These are phyloP conservation scores for Cytospora leucostoma DNA, from an alignment of 2,329 filamentous ascomycete species.

Conservation along the genomic window DNA sequence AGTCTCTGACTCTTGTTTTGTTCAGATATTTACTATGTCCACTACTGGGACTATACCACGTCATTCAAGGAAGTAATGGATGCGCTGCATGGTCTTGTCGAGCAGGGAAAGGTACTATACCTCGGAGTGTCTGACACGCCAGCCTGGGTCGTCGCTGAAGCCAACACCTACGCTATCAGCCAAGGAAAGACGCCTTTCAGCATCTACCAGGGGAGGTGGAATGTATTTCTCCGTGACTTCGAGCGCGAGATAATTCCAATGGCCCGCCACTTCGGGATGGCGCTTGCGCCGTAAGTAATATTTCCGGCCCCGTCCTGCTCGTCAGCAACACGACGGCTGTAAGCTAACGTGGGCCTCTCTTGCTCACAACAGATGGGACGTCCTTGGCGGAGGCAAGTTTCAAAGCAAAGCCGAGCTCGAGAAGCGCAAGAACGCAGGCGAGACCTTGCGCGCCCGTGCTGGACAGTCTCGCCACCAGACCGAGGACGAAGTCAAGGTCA, in stretches of 20 bases:
- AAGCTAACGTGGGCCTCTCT: too few species aligned
- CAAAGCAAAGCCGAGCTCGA: constrained; percentile 35
- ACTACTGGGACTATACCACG: constrained; percentile 70
- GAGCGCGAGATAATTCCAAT: constrained; percentile 48
- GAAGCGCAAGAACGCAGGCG: constrained; percentile 36
- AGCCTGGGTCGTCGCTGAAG: constrained; percentile 36
- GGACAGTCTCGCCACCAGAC: neutral
- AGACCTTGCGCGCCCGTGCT: too few species aligned
- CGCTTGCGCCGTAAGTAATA: constrained; percentile 45
- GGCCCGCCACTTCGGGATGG: constrained; percentile 49
- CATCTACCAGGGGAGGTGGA: constrained; percentile 44
- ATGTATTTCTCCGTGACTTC: constrained; percentile 36
- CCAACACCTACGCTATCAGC: constrained; percentile 34
- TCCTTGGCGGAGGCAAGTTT: constrained; percentile 55
- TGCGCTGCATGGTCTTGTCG: constrained; percentile 61
- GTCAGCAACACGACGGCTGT: too few species aligned
- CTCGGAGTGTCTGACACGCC: constrained; percentile 53
- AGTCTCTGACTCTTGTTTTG: too few species aligned
- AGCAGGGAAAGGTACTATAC: constrained; percentile 64
- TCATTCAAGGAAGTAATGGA: constrained; percentile 70
- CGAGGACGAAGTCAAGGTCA: constrained; percentile 3
- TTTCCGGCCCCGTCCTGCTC: too few species aligned
- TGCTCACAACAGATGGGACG: constrained; percentile 49
- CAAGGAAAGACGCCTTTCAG: constrained; percentile 34
- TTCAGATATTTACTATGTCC: constrained; percentile 49